A percentile compares a stretch with the other conserved stretches of the same genome.
These are phyloP conservation scores for Neurospora sp. DNA, from an alignment of 495 filamentous ascomycete genomes.

Conservation along the genomic window DNA sequence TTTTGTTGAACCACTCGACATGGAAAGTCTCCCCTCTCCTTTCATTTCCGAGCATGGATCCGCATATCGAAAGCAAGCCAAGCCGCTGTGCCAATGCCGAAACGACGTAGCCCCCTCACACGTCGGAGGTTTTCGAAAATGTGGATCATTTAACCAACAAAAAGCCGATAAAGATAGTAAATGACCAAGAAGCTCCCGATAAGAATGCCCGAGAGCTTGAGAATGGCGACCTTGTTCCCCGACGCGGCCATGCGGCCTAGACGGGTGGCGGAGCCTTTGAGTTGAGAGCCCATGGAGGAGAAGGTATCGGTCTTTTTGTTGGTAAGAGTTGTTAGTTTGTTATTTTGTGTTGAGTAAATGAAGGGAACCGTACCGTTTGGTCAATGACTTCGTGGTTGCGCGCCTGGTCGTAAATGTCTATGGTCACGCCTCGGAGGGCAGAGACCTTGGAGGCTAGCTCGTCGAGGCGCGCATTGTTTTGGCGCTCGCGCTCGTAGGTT, in stretches of 20 bases:
- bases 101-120: background rate
- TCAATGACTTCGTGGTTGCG: constrained; percentile 79
- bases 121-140: background rate
- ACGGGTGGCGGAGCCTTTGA: constrained; percentile 80
- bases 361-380: constrained; percentile 51
- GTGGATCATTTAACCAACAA: background rate
- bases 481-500: constrained; percentile 87
- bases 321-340: background rate
- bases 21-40: background rate
- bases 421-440: constrained; percentile 88
- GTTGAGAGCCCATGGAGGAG: constrained; percentile 46
- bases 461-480: constrained; percentile 92
- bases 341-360: background rate
- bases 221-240: constrained; percentile 80
- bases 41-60: background rate
- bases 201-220: constrained; percentile 81
- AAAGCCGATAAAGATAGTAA: constrained; percentile 45
- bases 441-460: constrained; percentile 85
- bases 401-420: constrained; percentile 95
- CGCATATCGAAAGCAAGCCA: background rate
- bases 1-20: background rate
- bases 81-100: background rate
- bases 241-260: constrained; percentile 83
- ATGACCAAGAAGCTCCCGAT: constrained; percentile 61
- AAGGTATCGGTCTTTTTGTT: constrained; percentile 42